Base-by-base conservation (phyloP, 2,329 filamentous ascomycete species). In the Sordariomycetes sp. region DNA sequence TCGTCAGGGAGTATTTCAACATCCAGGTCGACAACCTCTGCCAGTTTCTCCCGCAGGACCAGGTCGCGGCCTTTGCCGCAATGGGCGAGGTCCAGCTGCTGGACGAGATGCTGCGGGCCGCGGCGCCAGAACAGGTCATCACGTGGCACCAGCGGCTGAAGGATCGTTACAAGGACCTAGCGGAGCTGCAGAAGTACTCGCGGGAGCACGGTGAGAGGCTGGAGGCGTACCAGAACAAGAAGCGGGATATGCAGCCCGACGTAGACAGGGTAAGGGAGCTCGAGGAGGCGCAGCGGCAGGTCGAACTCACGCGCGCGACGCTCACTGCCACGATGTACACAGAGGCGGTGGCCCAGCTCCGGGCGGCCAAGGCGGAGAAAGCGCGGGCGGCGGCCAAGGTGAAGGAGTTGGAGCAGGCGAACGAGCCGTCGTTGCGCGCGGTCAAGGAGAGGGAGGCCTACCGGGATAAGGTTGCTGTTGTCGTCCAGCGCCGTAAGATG, bases 21-120 rank as follows among this genome's bases (percentile, higher is more conserved):
- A 97, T 99, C 55, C 94, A 99, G 69, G 89, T 97, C 62, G 94
- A 99, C 74, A 99, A 99, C 64, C 77, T 99, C 2, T 99, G 94
- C 68, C 94, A 99, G 68, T 99, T 99, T 64, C 74, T 99, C 52
- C 94, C 94, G 0, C 94, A 99, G 69, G 94, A 99, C 67, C 87
- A 91, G 63, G 94, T 99, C 1, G 89, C 90, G 25, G 91, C 96
- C 66, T 99, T 99, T 67, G 90, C 94, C 5, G 86, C 81, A 5
- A 81, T 95, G 62, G 87, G 83, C 10, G 87, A 92, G 0, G 76
- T 95, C 13, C 87, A 95, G 52, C 79, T 96, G 22, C 77, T 99
- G 1, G 79, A 84, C 59, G 89, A 94, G 64, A 99, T 94, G 0
- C 84, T 96, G 61, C 84, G 90, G 65, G 94, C 94, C 36, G 91